Evolutionary conservation across 148 eudicot genomes (phyloP), one percentile per base, ranked within the genome.

Genomic region (Mesembryanthemum crystallinum): DNA sequence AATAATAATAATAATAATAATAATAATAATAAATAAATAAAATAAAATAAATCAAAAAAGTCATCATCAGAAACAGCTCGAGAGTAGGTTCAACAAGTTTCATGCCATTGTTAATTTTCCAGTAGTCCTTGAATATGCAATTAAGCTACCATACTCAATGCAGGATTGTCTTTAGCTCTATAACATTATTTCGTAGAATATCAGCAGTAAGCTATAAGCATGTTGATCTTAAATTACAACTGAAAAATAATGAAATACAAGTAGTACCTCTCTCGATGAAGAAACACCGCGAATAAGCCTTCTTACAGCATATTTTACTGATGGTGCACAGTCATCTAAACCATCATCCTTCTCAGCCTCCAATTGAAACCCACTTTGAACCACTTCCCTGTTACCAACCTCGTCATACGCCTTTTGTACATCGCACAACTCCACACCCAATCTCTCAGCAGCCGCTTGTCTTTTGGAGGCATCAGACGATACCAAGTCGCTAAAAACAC

Each of bases 321-420:
- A 87, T 25, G 93, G 92, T 0, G 97, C 97, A 85, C 94, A 92
- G 32, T 88, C 81, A 80, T 92, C 85, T 79, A 95, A 84, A 12
- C 97, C 98, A 87, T 95, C 98, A 78, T 90, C 87, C 82, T 90
- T 92, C 59, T 85, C 91, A 25, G 97, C 97, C 86, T 95, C 98
- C 83, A 92, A 78, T 71, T 82, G 80, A 75, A 83, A 78, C 60
- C 83, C 87, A 70, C 83, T 83, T 47, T 87, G 86, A 73, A 76
- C 69, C 45, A 21, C 76, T n/a, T 85, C 90, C 78, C 82, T 85
- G 37, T 73, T 79, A 64, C 88, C 88, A 4, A 81, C 61, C 77
- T 72, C 70, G 15, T 89, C 93, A 77, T 81, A 92, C 0, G 90
- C 97, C 33, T 55, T 84, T 71, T 96, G 99, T 65, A 96, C 91